phyloP scores from a whole-genome alignment of 202 grass and related monocot genomes.

The Bolboschoenoplectus hybrid region DNA sequence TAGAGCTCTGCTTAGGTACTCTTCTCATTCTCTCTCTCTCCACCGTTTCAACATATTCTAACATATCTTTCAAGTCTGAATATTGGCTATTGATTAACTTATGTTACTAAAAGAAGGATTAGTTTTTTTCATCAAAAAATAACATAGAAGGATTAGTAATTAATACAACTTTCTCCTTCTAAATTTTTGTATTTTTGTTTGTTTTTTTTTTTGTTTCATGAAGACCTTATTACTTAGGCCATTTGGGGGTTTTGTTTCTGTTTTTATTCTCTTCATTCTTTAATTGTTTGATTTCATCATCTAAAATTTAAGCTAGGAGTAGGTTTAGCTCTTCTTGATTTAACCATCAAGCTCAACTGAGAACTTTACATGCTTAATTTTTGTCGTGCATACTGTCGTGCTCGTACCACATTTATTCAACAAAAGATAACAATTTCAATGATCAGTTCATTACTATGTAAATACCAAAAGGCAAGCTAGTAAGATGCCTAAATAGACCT shows the following conservation, averaged over 20 bases:
- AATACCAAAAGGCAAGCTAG: background rate
- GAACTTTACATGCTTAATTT: background rate
- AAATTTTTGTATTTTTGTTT: background rate
- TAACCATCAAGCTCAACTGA: background rate
- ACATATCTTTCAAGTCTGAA: background rate
- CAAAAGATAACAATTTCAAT: background rate
- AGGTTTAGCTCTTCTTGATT: background rate
- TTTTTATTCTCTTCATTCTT: background rate
- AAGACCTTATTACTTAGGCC: background rate
- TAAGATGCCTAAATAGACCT: background rate
- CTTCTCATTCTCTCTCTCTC: constrained; percentile 16
- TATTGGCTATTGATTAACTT: background rate
- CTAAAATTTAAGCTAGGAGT: background rate
- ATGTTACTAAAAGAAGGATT: background rate
- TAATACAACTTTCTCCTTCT: too few species aligned
- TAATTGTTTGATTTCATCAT: background rate
- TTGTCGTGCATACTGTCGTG: background rate
- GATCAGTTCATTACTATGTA: background rate
- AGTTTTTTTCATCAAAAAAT: background rate
- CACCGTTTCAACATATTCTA: background rate
- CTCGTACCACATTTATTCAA: background rate
- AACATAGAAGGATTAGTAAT: too few species aligned
- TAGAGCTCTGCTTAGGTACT: constrained; percentile 58
- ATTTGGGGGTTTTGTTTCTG: background rate
- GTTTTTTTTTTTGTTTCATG: constrained; percentile 3